These are phyloP conservation scores for Claviceps paspali DNA, from an alignment of 2,329 filamentous ascomycete genomes.

Conservation along the genomic window DNA sequence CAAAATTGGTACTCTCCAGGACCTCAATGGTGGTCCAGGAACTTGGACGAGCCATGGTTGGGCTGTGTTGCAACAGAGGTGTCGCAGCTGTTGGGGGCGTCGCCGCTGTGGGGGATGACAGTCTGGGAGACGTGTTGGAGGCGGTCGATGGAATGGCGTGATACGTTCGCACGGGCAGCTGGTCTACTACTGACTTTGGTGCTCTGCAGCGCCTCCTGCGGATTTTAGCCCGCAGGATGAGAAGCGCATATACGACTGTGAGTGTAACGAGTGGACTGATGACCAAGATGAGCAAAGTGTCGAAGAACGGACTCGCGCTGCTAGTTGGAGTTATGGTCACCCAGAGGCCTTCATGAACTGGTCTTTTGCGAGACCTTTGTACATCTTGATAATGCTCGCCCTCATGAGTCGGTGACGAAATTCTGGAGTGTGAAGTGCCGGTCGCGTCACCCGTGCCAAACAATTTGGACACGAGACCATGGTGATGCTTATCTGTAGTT, in stretches of 20 bases:
- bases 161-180: conserved; percentile 88
- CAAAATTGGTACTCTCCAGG: conserved; percentile 31
- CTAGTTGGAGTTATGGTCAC: conserved; percentile 89
- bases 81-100: conserved; percentile 61
- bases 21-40: conserved; percentile 50
- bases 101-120: conserved; percentile 39
- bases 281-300: conserved; percentile 91
- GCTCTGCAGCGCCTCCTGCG: conserved; percentile 84
- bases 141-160: conserved; percentile 57
- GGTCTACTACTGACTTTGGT: conserved; percentile 91
- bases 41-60: conserved; percentile 40
- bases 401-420: conserved; percentile 10
- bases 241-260: conserved; percentile 78
- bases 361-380: conserved; percentile 6
- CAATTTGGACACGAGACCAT: conserved; percentile 31
- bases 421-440: conserved; percentile 5
- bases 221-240: conserved; percentile 77
- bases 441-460: conserved; percentile 29
- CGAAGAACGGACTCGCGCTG: conserved; percentile 84
- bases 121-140: conserved; percentile 35
- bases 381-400: conserved; percentile 6
- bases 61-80: conserved; percentile 54
- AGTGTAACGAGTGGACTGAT: conserved; percentile 85
- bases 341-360: conserved; percentile 60
- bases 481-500: conserved; percentile 20